These are phyloP conservation scores for Ilex paraguariensis DNA, from an alignment of 305 asterid species.

Conservation along the genomic window DNA sequence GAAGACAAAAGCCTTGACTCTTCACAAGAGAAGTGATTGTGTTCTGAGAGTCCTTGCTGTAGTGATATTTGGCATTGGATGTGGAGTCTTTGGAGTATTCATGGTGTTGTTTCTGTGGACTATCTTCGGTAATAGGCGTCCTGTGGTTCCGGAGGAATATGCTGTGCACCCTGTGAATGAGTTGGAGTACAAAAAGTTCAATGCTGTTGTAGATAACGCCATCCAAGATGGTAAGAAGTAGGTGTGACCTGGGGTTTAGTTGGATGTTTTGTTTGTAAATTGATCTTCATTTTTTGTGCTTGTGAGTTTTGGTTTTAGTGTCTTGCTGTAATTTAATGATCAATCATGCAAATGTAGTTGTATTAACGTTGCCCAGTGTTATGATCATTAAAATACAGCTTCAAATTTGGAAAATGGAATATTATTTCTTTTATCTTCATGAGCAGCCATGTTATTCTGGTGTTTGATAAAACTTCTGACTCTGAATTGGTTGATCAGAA, in stretches of 20 bases:
- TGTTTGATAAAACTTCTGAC: too few species aligned
- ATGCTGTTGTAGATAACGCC: conserved; percentile 37
- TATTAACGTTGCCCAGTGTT: conserved; percentile 26
- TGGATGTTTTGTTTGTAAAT: conserved; percentile 33
- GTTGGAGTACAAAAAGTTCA: conserved; percentile 40
- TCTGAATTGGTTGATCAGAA: too few species aligned
- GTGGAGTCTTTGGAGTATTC: conserved; percentile 73
- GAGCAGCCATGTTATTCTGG: too few species aligned
- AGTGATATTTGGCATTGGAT: conserved; percentile 55
- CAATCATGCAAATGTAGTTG: conserved; percentile 45
- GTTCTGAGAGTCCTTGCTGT: conserved; percentile 50
- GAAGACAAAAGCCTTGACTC: conserved; percentile 21
- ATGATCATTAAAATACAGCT: conserved; percentile 71
- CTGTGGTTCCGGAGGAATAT: conserved; percentile 68
- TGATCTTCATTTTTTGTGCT: conserved; percentile 30
- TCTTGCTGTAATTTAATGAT: conserved; percentile 85
- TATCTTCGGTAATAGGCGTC: conserved; percentile 51
- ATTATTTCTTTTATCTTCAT: background rate
- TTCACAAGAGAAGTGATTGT: conserved; percentile 45
- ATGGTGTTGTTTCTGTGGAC: conserved; percentile 55
- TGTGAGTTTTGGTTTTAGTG: conserved; percentile 21
- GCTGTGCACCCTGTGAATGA: conserved; percentile 14
- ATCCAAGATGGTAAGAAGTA: conserved; percentile 52
- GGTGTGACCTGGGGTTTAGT: conserved; percentile 21
- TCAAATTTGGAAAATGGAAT: too few species aligned